A percentile compares a stretch with the other conserved stretches of the same genome.
These are phyloP conservation scores for Lentinus brumalis DNA, from an alignment of 768 basidiomycete species.

Conservation along the genomic window DNA sequence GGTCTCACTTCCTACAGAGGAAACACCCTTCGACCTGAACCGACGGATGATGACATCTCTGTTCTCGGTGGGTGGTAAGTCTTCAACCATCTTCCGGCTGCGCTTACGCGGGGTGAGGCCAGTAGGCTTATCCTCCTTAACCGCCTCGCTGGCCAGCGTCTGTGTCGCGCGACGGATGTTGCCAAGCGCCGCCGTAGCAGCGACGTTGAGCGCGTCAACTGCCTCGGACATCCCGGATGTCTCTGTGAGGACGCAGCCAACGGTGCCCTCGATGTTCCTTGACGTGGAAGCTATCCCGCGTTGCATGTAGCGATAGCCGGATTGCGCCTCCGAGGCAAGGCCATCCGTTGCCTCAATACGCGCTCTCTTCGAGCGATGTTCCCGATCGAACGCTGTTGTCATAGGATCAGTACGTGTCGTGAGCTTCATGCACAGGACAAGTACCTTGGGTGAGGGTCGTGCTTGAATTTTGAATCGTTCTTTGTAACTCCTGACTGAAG, in stretches of 20 bases:
- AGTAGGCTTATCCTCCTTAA: slow-evolving; percentile 63
- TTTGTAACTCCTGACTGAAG: slow-evolving; percentile 55
- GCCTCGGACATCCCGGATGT: slow-evolving; percentile 42
- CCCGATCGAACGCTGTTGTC: slow-evolving; percentile 59
- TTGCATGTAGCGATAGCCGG: slow-evolving; percentile 54
- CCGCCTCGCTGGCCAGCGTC: slow-evolving; percentile 56
- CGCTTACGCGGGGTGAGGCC: slow-evolving; percentile 81
- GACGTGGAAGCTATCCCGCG: slow-evolving; percentile 52
- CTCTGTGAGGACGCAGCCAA: slow-evolving; percentile 51
- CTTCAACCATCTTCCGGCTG: slow-evolving; percentile 64
- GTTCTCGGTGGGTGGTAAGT: slow-evolving; percentile 70
- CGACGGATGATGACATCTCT: slow-evolving; percentile 61
- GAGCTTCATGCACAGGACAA: slow-evolving; percentile 11
- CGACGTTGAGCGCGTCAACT: slow-evolving; percentile 46
- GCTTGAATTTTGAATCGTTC: slow-evolving; percentile 47
- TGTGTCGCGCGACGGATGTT: slow-evolving; percentile 52
- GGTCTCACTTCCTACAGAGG: slow-evolving; percentile 35
- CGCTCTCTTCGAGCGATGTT: slow-evolving; percentile 65
- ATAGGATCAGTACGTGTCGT: slow-evolving; percentile 3
- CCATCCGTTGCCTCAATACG: slow-evolving; percentile 60
- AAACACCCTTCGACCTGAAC: slow-evolving; percentile 43
- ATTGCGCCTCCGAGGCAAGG: slow-evolving; percentile 51
- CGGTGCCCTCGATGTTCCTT: slow-evolving; percentile 46
- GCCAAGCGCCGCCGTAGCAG: slow-evolving; percentile 46
- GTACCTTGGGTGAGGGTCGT: slow-evolving; percentile 48